phyloP scores from a whole-genome alignment of 192 early-diverging fungal genomes.

The Linnemannia exigua region DNA sequence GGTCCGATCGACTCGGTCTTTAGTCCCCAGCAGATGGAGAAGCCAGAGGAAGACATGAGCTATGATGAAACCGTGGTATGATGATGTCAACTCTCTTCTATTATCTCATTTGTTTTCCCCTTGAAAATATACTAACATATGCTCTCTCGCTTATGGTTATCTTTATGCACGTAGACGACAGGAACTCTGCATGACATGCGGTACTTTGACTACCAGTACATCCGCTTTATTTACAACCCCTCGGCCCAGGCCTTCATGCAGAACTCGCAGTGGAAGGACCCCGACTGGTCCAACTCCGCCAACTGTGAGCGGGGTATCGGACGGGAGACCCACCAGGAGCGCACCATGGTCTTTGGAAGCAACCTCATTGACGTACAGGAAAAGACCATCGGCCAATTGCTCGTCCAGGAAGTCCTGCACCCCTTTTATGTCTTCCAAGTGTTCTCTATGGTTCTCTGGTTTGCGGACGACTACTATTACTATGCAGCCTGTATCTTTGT shows the following conservation, averaged over 20 bases:
- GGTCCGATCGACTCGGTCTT: constrained; percentile 81
- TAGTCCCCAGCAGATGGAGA: constrained; percentile 62
- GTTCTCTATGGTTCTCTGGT: constrained; percentile 85
- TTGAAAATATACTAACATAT: not conserved
- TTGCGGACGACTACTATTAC: constrained; percentile 95
- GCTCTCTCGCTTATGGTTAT: constrained; percentile 63
- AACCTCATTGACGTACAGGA: constrained; percentile 82
- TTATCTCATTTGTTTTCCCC: not conserved
- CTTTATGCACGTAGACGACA: constrained; percentile 44
- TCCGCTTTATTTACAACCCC: constrained; percentile 69
- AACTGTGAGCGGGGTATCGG: constrained; percentile 69
- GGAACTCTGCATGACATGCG: constrained; percentile 62
- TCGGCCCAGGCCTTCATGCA: constrained; percentile 62
- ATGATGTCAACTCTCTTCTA: constrained; percentile 36
- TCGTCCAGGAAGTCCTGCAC: constrained; percentile 84
- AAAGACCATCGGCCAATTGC: constrained; percentile 70
- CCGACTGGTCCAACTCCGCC: constrained; percentile 59
- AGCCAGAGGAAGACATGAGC: constrained; percentile 38
- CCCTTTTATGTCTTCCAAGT: constrained; percentile 90
- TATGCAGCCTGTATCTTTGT: constrained; percentile 95
- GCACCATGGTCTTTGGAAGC: constrained; percentile 75
- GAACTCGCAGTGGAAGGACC: constrained; percentile 68
- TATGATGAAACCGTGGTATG: constrained; percentile 60
- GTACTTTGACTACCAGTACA: constrained; percentile 69
- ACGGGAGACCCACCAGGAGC: constrained; percentile 66